Percentiles rank a stretch among this genome's conserved stretches.
Conservation (phyloP, 176 grass and related monocot species). For the Carex littledalei region DNA sequence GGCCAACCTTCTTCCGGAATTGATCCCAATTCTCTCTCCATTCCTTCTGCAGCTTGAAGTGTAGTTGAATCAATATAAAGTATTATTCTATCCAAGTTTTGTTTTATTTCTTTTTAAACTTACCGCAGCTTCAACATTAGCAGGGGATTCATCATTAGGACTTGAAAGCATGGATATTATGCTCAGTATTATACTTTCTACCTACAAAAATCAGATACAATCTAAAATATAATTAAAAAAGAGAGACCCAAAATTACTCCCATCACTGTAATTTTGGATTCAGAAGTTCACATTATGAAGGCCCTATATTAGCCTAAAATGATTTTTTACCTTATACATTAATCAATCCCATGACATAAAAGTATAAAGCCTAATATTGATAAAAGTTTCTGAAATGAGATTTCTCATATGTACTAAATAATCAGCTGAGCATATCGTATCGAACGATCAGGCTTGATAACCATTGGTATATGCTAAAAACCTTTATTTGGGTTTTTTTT, state of each 20-base stretch:
- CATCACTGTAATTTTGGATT: not conserved
- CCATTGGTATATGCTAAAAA: not conserved
- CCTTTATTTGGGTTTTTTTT: too few relatives aligned
- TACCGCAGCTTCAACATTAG: constrained; percentile 30
- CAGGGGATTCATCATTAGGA: constrained; percentile 32
- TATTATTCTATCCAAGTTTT: not conserved
- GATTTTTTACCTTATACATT: not conserved
- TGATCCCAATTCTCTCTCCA: constrained; percentile 32
- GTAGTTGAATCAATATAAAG: not conserved
- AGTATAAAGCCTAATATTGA: not conserved
- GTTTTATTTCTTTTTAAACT: not conserved
- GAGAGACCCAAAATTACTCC: not conserved
- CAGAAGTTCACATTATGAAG: not conserved
- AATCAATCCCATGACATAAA: not conserved
- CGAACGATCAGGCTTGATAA: not conserved
- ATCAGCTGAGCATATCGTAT: not conserved
- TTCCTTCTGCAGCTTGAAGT: constrained; percentile 29
- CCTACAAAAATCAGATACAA: constrained; percentile 10
- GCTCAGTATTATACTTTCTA: constrained; percentile 30
- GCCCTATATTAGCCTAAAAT: not conserved
- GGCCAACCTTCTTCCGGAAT: constrained; percentile 38
- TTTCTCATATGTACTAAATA: not conserved
- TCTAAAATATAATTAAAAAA: not conserved
- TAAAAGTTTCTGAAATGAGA: not conserved
- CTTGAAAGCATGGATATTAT: constrained; percentile 38